These are phyloP conservation scores for Lepiota brunneoincarnata DNA, from an alignment of 768 basidiomycete species.

Conservation along the genomic window DNA sequence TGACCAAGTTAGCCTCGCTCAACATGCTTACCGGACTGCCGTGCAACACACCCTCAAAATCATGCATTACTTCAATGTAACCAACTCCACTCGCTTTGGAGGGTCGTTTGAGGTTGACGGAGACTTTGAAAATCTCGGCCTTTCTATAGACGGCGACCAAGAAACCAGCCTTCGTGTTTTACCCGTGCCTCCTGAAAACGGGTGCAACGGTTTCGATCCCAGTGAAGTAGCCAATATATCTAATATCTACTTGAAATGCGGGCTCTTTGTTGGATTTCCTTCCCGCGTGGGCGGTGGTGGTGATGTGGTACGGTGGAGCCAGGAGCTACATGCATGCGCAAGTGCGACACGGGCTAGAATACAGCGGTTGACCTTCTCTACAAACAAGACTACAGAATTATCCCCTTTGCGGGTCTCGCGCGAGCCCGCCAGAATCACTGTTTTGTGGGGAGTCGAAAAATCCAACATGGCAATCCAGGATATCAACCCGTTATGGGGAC, in stretches of 20 bases:
- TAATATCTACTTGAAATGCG: conserved; percentile 18
- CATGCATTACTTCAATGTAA: background rate
- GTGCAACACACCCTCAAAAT: background rate
- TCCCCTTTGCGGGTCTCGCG: background rate
- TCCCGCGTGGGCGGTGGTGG: conserved; percentile 19
- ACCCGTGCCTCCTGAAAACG: background rate
- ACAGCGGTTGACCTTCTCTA: background rate
- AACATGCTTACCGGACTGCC: background rate
- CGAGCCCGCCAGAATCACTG: background rate
- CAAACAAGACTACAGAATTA: background rate
- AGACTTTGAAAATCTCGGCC: background rate
- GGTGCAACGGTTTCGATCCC: conserved; percentile 4
- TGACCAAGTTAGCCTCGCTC: background rate
- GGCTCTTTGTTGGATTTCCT: conserved; percentile 15
- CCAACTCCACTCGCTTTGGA: background rate
- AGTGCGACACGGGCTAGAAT: conserved; percentile 14
- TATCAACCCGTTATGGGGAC: conserved; percentile 1
- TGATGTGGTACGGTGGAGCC: conserved; percentile 15
- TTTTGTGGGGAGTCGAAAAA: conserved; percentile 3
- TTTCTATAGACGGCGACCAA: too few relatives aligned
- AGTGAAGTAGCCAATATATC: conserved; percentile 17
- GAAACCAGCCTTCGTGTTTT: too few relatives aligned
- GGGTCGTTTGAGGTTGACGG: background rate
- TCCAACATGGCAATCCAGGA: background rate
- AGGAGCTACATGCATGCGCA: conserved; percentile 17